Base-by-base conservation (phyloP, 2,329 filamentous ascomycete species). In the Trichoderma sp. region DNA sequence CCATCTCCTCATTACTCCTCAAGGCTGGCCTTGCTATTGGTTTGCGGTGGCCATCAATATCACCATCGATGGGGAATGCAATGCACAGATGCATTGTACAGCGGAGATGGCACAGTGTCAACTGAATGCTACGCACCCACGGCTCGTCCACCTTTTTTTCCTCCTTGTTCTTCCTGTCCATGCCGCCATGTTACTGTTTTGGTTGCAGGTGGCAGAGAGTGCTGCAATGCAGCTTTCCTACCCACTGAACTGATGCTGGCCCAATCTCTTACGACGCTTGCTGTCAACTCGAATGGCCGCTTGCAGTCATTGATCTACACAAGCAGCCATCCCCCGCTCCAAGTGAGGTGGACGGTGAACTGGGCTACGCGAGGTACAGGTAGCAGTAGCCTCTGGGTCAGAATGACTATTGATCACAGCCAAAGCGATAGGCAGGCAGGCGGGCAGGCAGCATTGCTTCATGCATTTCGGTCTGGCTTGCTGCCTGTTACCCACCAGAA, bases 391-490 rank as follows among this genome's bases (percentile, higher is more conserved):
- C 74, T 76, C 71, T 78, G 73, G 76, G 73, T 76, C 74, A 76
- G 72, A 74, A 72, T 67, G 74, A 68, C 63, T 70, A 28, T 64
- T 72, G 73, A 72, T 30, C 69, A 62, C 28, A 14, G 67, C 24
- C 39, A 36, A 24, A 34, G 26, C 58, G 34, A 24, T 24, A 8
- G 53, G 32, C 11, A 43, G 73, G 72, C 72, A 74, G 74, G 74
- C 72, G 74, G 67, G 69, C 73, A 73, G 74, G 74, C 74, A 78
- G 74, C 74, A 79, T 79, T 78, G 79, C 78, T 79, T 81, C 74
- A 80, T 81, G 78, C 80, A 81, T 79, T 79, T 77, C 77, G 74
- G 74, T 75, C 74, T 63, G 64, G 70, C 66, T 47, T 47, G 64
- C 71, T 70, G 61, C 58, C 65, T 70, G 30, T 61, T 71, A 71